Percentiles rank a stretch among this genome's conserved stretches.
phyloP scores from a whole-genome alignment of 208 protist species.

The Trypanosoma caninum region DNA sequence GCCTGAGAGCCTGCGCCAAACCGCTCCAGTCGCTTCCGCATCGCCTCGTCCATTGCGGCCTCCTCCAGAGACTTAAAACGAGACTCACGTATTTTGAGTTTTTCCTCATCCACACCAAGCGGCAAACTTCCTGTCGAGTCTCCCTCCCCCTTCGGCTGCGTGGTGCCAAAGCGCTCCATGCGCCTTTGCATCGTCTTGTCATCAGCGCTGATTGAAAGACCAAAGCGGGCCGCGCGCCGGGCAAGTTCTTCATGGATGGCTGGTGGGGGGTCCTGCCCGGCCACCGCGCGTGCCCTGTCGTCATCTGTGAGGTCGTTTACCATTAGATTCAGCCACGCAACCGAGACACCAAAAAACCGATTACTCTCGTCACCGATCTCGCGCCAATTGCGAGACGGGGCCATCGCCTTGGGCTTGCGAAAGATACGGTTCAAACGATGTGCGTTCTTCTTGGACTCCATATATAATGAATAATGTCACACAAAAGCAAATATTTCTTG shows the following conservation, averaged over 20 bases:
- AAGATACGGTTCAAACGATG: constrained; percentile 81
- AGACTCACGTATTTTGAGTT: constrained; percentile 50
- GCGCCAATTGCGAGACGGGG: constrained; percentile 59
- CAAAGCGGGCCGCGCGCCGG: constrained; percentile 73
- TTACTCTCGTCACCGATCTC: constrained; percentile 2
- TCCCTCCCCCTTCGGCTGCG: constrained; percentile 6
- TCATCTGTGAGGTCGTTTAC: constrained; percentile 46
- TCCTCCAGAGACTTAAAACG: constrained; percentile 46
- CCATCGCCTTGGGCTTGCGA: constrained; percentile 67
- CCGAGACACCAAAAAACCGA: constrained; percentile 32
- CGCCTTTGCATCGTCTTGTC: constrained; percentile 7
- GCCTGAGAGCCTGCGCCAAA: constrained; percentile 28
- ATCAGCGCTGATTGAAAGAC: constrained; percentile 24
- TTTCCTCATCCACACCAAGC: constrained; percentile 54
- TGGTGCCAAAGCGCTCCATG: constrained; percentile 17
- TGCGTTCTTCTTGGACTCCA: constrained; percentile 56
- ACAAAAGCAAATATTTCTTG: too few relatives aligned
- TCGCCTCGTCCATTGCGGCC: constrained; percentile 14
- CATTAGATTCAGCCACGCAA: constrained; percentile 34
- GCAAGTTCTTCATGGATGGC: constrained; percentile 59
- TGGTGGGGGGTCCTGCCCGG: constrained; percentile 54
- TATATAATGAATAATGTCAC: too few relatives aligned
- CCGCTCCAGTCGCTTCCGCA: constrained; percentile 25
- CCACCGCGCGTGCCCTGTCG: constrained; percentile 47
- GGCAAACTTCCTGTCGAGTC: too few relatives aligned